Base-by-base conservation (phyloP, 2,329 filamentous ascomycete species). In the Elsinoe arachidis region DNA sequence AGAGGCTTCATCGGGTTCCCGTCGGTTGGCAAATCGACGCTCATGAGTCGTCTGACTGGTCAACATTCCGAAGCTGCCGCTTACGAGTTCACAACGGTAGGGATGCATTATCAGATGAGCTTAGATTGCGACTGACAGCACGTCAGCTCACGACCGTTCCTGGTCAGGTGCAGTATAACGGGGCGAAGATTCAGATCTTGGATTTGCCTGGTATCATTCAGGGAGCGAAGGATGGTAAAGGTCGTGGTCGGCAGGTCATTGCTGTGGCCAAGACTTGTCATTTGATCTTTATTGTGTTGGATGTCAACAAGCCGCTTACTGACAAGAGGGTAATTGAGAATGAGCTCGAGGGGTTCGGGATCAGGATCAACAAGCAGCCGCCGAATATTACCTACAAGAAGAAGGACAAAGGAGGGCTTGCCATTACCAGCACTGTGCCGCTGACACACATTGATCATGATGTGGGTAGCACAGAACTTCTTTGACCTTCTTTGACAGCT, bases 381-480 rank as follows among this genome's bases (percentile, higher is more conserved):
- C 93, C 93, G 39, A 99, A 99, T 72, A 99, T 99, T 68, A 88
- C 93, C n/a, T 96, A 96, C 79, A 95, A 86, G 76, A 99, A 99
- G 80, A 99, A 99, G 79, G 93, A 99, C 74, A 97, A 97, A 76
- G 93, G 93, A 65, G 93, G 93, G 35, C 84, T 99, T 69, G 91
- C 88, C 68, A 93, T 99, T 69, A 96, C 91, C n/a, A 93, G 84
- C 74, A 99, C 93, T 2, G 86, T 93, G 44, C 90, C 91, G 4
- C 78, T 99, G 64, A 87, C 87, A 21, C 90, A 99, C 73, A 96
- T 99, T 68, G 88, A 93, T 71, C 81, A 90, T 64, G 93, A 95
- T 68, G 77, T 78, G 26, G 7, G 26, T 30, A 30, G 4, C 26
- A 30, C 26, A 30, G 26, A 9, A 9, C 26, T 5, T 5, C 26